phyloP scores from a whole-genome alignment of 169 alveolate genomes.

The Sarcocystis neurona region DNA sequence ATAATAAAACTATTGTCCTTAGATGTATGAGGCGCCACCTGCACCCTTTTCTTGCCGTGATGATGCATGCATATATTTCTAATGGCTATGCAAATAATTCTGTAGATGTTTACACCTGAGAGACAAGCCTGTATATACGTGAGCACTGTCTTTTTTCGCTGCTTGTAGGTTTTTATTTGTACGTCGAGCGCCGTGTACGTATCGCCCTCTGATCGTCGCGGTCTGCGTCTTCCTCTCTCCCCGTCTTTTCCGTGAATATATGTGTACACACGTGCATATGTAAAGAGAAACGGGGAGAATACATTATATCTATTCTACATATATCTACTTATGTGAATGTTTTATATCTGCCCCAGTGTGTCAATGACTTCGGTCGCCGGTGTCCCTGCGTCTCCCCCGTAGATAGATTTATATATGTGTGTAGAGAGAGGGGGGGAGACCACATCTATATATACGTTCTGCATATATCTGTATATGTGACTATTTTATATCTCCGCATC shows the following conservation, averaged over 20 bases:
- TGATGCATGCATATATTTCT: not conserved
- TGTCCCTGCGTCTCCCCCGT: not conserved
- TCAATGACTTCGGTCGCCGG: not conserved
- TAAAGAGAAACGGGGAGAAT: not conserved
- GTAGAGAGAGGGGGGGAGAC: not conserved
- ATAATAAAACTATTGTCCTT: too few species aligned
- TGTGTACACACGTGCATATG: not conserved
- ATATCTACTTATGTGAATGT: too few species aligned
- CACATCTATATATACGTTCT: not conserved
- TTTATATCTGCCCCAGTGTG: too few species aligned
- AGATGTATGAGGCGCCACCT: not conserved
- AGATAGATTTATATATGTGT: not conserved
- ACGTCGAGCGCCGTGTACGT: too few species aligned
- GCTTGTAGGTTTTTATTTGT: too few species aligned
- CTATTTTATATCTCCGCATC: not conserved
- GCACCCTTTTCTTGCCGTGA: not conserved
- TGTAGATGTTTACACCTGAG: too few species aligned
- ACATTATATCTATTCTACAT: not conserved
- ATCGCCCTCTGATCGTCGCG: too few species aligned
- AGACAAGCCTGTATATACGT: too few species aligned
- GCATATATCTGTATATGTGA: not conserved
- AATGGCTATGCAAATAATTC: not conserved
- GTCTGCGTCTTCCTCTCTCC: too few species aligned
- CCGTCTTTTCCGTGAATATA: not conserved
- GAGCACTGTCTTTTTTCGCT: too few species aligned